Conservation (phyloP, 2,329 filamentous ascomycete genomes). For the Monosporascus ibericus region DNA sequence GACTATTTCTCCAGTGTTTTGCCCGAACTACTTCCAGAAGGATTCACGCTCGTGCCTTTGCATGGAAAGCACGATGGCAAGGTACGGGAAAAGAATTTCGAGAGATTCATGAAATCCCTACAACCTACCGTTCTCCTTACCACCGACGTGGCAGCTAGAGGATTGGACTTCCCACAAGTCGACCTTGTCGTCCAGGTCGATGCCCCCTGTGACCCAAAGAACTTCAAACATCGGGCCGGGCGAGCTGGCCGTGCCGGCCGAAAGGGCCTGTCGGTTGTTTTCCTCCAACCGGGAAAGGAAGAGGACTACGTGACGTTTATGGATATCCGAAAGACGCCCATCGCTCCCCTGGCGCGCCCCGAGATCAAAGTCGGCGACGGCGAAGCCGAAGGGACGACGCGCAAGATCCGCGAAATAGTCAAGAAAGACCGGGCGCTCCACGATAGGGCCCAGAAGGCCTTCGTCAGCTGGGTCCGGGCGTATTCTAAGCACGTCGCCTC, state of each 20-base stretch:
- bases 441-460: conserved; percentile 84
- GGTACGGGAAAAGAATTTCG: conserved; percentile 83
- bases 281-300: conserved; percentile 79
- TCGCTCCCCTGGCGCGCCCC: conserved; percentile 55
- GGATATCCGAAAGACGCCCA: conserved; percentile 79
- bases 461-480: conserved; percentile 87
- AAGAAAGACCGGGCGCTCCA: conserved; percentile 53
- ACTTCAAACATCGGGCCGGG: conserved; percentile 89
- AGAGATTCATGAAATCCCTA: conserved; percentile 68
- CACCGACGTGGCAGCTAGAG: conserved; percentile 85
- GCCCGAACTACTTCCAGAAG: conserved; percentile 61
- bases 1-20: conserved; percentile 88
- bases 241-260: conserved; percentile 85
- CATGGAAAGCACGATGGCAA: conserved; percentile 90
- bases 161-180: conserved; percentile 85
- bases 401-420: conserved; percentile 56
- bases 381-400: conserved; percentile 52
- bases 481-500: conserved; percentile 88
- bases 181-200: conserved; percentile 89
- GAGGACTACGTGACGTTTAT: conserved; percentile 88
- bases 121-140: conserved; percentile 79
- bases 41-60: conserved; percentile 68
- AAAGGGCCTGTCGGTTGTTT: conserved; percentile 75
- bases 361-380: conserved; percentile 49
- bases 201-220: conserved; percentile 78